These are phyloP conservation scores for Nelumbo lutea DNA, from an alignment of 164 flowering plant genomes.

Conservation along the genomic window DNA sequence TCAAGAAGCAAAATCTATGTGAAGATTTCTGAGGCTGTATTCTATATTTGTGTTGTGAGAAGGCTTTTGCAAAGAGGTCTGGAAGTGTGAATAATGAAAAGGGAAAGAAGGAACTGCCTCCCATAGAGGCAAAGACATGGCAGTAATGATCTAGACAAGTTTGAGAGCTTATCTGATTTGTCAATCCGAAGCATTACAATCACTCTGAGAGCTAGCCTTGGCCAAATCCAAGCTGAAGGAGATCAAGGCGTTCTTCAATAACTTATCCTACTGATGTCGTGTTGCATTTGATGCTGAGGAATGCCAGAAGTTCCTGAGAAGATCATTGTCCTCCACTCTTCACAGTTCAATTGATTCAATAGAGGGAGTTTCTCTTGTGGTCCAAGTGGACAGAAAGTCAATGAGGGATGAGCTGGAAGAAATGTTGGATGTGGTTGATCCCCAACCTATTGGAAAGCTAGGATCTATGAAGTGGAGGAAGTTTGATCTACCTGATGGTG, in stretches of 20 bases:
- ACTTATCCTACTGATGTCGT: conserved; percentile 48
- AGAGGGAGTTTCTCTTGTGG: conserved; percentile 71
- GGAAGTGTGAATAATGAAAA: conserved; percentile 17
- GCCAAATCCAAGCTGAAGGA: conserved; percentile 70
- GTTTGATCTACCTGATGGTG: conserved; percentile 54
- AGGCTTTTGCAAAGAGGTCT: too few species aligned
- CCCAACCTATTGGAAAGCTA: conserved; percentile 47
- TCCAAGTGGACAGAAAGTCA: conserved; percentile 53
- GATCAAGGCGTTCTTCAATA: conserved; percentile 50
- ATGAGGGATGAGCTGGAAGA: conserved; percentile 74
- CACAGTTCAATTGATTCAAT: conserved; percentile 52
- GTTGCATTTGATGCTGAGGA: conserved; percentile 51
- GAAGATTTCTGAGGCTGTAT: too few species aligned
- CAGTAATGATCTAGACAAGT: conserved; percentile 35
- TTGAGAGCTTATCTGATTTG: too few species aligned
- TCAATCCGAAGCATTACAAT: conserved; percentile 41
- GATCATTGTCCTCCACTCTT: conserved; percentile 61
- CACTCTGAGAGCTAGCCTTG: conserved; percentile 58
- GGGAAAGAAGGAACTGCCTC: conserved; percentile 56
- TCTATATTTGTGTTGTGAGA: too few species aligned
- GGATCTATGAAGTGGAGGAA: conserved; percentile 51
- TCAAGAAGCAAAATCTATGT: too few species aligned
- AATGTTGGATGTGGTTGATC: conserved; percentile 74
- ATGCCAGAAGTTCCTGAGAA: conserved; percentile 59
- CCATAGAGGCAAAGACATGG: conserved; percentile 45